These are phyloP conservation scores for Rutstroemia sydowiana DNA, from an alignment of 2,329 filamentous ascomycete species.

Conservation along the genomic window DNA sequence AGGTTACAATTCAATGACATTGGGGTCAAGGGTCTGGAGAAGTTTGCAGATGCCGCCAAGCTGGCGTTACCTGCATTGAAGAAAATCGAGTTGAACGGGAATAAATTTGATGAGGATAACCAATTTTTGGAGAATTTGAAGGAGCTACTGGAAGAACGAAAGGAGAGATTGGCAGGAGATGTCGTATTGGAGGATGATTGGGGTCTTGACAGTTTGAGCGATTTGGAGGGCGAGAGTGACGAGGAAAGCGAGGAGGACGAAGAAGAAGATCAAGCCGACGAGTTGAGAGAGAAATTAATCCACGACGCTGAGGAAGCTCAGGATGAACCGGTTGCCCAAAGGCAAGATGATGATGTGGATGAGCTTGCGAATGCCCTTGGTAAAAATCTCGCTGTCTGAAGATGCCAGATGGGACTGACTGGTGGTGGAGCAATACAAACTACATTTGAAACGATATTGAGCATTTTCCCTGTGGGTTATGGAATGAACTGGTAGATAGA, in stretches of 20 bases:
- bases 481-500: background rate
- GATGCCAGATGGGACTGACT: background rate
- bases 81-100: conserved; percentile 90
- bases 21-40: conserved; percentile 64
- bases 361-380: conserved; percentile 63
- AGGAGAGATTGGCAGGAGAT: conserved; percentile 63
- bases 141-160: conserved; percentile 66
- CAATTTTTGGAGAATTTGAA: conserved; percentile 60
- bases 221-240: conserved; percentile 67
- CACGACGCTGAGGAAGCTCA: conserved; percentile 66
- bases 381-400: conserved; percentile 9
- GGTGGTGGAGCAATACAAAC: background rate
- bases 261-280: conserved; percentile 48
- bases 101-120: conserved; percentile 88
- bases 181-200: conserved; percentile 69
- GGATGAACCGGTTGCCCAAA: conserved; percentile 61
- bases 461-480: background rate
- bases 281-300: conserved; percentile 60
- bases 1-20: conserved; percentile 94
- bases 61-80: conserved; percentile 66
- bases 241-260: conserved; percentile 63
- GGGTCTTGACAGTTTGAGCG: conserved; percentile 79
- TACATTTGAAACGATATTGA: conserved; percentile 6
- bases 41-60: conserved; percentile 61
- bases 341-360: conserved; percentile 73